These are phyloP conservation scores for Eucalyptus cloeziana DNA, from an alignment of 345 rosid genomes.

Conservation along the genomic window DNA sequence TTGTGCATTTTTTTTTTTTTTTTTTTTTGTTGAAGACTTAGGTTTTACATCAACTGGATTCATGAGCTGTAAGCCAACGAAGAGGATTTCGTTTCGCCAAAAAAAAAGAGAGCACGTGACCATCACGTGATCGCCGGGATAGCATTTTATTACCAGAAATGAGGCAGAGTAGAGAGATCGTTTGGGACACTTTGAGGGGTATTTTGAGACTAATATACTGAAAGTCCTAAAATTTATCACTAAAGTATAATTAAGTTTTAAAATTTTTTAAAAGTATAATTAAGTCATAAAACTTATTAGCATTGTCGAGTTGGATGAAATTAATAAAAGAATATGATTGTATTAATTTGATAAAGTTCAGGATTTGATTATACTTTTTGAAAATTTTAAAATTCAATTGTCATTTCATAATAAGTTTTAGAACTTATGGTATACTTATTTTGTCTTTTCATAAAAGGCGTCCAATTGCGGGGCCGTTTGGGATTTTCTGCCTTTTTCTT, in stretches of 20 bases:
- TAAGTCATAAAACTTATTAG: accelerated
- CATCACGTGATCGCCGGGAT: background rate
- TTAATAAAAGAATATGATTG: accelerated
- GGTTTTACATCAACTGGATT: background rate
- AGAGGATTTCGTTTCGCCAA: background rate
- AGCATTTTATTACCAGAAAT: background rate
- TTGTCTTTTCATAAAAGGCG: background rate
- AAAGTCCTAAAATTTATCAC: too few species aligned
- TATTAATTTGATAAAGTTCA: background rate
- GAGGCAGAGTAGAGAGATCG: background rate
- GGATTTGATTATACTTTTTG: accelerated
- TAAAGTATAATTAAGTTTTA: too few species aligned
- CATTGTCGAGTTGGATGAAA: accelerated
- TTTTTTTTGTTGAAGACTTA: background rate
- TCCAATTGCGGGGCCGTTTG: accelerated
- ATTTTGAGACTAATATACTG: background rate
- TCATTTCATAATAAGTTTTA: too few species aligned
- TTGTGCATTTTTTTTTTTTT: background rate
- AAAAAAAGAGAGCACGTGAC: background rate
- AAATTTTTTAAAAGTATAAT: accelerated
- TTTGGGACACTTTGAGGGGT: background rate
- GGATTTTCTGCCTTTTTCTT: background rate
- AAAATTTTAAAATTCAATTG: too few species aligned
- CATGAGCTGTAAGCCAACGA: background rate
- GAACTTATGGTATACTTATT: too few species aligned